phyloP scores from a whole-genome alignment of 1,139 yeast species.

The Diutina pseudorugosa region DNA sequence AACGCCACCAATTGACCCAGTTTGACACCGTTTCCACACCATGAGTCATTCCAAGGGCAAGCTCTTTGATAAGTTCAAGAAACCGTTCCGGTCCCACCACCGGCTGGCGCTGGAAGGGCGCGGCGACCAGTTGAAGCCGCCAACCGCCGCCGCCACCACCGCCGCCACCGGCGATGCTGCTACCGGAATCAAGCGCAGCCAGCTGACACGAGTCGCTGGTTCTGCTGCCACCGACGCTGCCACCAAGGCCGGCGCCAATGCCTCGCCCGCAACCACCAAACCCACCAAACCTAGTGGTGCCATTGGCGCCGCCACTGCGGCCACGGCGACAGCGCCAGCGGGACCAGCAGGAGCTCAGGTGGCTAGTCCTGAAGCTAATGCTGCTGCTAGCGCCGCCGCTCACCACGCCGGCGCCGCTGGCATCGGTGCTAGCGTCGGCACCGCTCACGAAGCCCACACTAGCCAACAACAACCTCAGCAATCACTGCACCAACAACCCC shows the following conservation, averaged over 20 bases:
- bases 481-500: not conserved
- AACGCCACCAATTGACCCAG: not conserved
- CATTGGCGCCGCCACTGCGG: not conserved
- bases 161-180: not conserved
- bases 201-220: not conserved
- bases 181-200: not conserved
- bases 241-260: too few relatives aligned
- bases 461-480: not conserved
- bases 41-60: not conserved
- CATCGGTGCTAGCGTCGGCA: not conserved
- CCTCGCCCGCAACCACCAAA: not conserved
- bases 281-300: too few relatives aligned
- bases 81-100: constrained; percentile 2
- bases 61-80: constrained; percentile 2
- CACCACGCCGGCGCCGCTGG: not conserved
- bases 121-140: not conserved
- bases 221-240: not conserved
- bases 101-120: constrained; percentile 3
- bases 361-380: not conserved
- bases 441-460: not conserved
- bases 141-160: not conserved
- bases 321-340: not conserved
- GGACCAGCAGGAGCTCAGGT: not conserved
- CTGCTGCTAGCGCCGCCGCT: not conserved
- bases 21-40: not conserved